Base-by-base conservation (phyloP, 139 green algal species). In the Auxenochlorella pyrenoidosa region DNA sequence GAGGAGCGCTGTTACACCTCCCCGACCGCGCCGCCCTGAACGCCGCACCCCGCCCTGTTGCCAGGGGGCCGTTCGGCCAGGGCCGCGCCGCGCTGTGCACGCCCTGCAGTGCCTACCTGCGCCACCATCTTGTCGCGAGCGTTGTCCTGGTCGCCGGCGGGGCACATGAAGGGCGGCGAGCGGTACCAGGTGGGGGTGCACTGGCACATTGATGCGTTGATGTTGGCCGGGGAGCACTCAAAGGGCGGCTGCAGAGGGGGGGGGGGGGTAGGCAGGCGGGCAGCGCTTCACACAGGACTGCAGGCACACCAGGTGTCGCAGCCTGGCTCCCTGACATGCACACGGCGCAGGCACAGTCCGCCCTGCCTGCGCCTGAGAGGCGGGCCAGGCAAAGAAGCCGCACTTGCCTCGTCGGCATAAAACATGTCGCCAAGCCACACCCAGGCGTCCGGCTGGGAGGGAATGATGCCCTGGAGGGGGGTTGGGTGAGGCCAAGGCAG, bases 371-470 rank as follows among this genome's bases (percentile, higher is more conserved):
- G 34, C 36, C 34, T 65, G 76, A 16, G 60, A n/a, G n/a, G n/a
- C n/a, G n/a, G n/a, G n/a, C n/a, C n/a, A n/a, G n/a, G n/a, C n/a
- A n/a, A n/a, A n/a, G 47, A 2, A 63, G 54, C 54, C 18, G 54
- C 16, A 24, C 54, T 63, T 24, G 54, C 54, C 36, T 44, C 66
- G 44, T 92, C 87, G n/a, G 91, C 85, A 86, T 95, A 96, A 5
- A 89, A 88, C 58, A 96, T 89, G 84, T 97, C 94, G 0, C 94
- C 94, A 1, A 96, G 68, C 94, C 94, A 96, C 8, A 96, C 86
- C 90, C 91, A 96, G 0, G 92, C 93, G 38, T 96, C 94, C 0
- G 94, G 94, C 4, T 88, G 22, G 26, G 79, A 54, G 18, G 92
- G 90, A 4, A 96, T 91, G 19, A 96, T 83, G 34, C 90, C 92